Evolutionary conservation across 2,329 filamentous ascomycete species (phyloP), one percentile per base, ranked within the genome.

Genomic region (Endoconidiophora polonica): DNA sequence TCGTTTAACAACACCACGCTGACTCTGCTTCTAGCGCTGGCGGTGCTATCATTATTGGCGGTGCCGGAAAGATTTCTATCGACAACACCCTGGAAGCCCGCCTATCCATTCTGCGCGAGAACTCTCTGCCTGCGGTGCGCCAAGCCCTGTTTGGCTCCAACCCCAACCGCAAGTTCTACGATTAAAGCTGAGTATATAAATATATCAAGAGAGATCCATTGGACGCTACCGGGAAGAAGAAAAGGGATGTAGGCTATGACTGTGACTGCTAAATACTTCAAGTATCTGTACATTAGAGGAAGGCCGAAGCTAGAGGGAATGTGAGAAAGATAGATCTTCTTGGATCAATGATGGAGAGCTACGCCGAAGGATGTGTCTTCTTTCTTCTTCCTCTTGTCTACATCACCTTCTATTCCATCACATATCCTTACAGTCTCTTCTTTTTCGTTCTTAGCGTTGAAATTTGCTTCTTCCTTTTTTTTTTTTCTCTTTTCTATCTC

Each of bases 31-130:
- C 36, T 58, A 96, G 91, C 60, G 74, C 87, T 54, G 91, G 91
- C 54, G 91, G 91, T 59, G 73, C 94, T 52, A 65, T 76, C 52
- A 79, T 98, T 56, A 68, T 94, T 50, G 86, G 88, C 56, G 81
- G 83, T 57, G 74, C 73, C 56, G 91, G 91, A 63, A 95, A 90
- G 74, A 96, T 98, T 63, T 87, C 94, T 60, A 90, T 98, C 66
- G 88, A 95, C 76, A 96, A 98, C 72, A 96, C 91, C 50, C 84
- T 96, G 58, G 91, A 96, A 64, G 84, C 94, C 63, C 81, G 91
- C 57, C 72, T 98, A 66, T 77, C 76, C 60, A 73, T 96, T 54
- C 77, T 96, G 56, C 83, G 94, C 68, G 80, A 81, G 52, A 83
- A 84, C 57, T 84, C 86, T 47, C 76, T 95, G 52, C 91, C 91